Percentiles rank a stretch among this genome's conserved stretches.
Conservation (phyloP, 768 basidiomycete species). For the Tylopilus cervinicoccineus region DNA sequence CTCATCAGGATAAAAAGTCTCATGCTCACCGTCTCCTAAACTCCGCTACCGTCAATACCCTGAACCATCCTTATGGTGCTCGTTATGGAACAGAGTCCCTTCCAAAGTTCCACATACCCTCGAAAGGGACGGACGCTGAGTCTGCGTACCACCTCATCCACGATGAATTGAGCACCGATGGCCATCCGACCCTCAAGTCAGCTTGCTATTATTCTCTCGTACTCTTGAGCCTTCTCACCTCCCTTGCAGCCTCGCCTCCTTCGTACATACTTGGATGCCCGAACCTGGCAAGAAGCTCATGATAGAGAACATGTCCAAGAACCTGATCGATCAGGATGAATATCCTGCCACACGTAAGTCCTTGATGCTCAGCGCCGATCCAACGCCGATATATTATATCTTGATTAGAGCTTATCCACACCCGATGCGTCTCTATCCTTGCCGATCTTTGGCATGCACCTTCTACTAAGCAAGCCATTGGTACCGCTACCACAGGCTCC, state of each 20-base stretch:
- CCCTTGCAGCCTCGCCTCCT: slow-evolving; percentile 48
- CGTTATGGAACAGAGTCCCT: slow-evolving; percentile 65
- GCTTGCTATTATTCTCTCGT: not conserved
- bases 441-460: slow-evolving; percentile 69
- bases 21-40: slow-evolving; percentile 35
- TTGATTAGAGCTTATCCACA: slow-evolving; percentile 38
- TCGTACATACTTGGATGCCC: slow-evolving; percentile 67
- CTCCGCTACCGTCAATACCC: slow-evolving; percentile 27
- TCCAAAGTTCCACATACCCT: slow-evolving; percentile 65
- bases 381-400: not conserved
- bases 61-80: slow-evolving; percentile 50
- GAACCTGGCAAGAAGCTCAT: slow-evolving; percentile 50
- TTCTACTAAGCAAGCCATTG: slow-evolving; percentile 49
- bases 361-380: not conserved
- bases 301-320: slow-evolving; percentile 63
- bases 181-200: slow-evolving; percentile 50
- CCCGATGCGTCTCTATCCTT: slow-evolving; percentile 50
- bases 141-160: slow-evolving; percentile 54
- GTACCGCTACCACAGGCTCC: slow-evolving; percentile 68
- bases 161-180: slow-evolving; percentile 59
- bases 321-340: slow-evolving; percentile 67
- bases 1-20: slow-evolving; percentile 45
- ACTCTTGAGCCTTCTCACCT: not conserved
- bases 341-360: slow-evolving; percentile 54
- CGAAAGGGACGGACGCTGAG: slow-evolving; percentile 55